Base-by-base conservation (phyloP, 257 asterid genomes). In the Ophiorrhiza pumila region DNA sequence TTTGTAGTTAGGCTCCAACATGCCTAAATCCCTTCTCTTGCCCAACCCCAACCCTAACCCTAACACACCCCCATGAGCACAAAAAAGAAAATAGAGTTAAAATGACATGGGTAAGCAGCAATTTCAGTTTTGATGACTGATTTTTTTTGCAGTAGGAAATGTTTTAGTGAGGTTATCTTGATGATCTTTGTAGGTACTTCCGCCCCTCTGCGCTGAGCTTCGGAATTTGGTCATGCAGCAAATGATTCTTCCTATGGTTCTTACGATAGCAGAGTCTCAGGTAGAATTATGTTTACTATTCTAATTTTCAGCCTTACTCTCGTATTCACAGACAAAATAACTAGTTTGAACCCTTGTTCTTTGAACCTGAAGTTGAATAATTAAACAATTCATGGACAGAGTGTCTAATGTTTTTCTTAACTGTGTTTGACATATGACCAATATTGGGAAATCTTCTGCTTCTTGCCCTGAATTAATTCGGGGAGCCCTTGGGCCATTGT, bases 201-300 rank as follows among this genome's bases (percentile, higher is more conserved):
- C 99, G 69, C 99, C 99, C 56, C 97, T 95, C 74, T 92, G 98
- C 77, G 96, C 99, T 20, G 99, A 95, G 87, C 99, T 95, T 45
- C 87, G 99, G 32, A 95, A 95, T 83, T 69, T 95, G 94, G 99
- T 95, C 25, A 92, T 95, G 99, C 99, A 95, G 74, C 97, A 98
- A 49, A 87, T 95, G 93, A 95, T 95, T 85, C 87, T 95, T 77
- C 99, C 99, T 59, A 95, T 95, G 99, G 99, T 95, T 81, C 80
- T 95, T 80, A 95, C 99, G 39, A 92, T 95, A 73, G 99, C 99
- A 6, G 97, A 92, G 76, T 92, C 98, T 62, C 99, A 95, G 98
- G 99, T 95, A 85, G 64, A 25, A 18, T 14, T 18, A 70, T 65
- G 56, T 50, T 73, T 71, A 74, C 66, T 63, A 34, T 76, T 67